Conservation (phyloP, 2,329 filamentous ascomycete species). For the Colletotrichum sp. region DNA sequence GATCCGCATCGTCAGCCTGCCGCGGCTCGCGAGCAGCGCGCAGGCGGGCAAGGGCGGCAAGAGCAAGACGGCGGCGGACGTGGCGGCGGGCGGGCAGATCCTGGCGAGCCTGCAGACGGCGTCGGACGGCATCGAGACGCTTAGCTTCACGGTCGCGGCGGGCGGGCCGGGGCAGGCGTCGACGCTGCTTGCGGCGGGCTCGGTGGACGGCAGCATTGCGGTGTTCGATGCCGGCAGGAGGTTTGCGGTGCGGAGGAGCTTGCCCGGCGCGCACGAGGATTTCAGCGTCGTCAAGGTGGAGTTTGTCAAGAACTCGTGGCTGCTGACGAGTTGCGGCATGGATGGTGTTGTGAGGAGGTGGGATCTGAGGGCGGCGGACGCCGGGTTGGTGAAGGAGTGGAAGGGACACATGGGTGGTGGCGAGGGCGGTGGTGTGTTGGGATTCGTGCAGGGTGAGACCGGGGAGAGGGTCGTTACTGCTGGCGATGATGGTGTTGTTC, state of each 20-base stretch:
- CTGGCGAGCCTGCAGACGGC: conserved; percentile 85
- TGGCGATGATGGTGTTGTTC: conserved; percentile 79
- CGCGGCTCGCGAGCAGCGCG: conserved; percentile 54
- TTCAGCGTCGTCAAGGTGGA: conserved; percentile 92
- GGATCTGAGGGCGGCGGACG: conserved; percentile 72
- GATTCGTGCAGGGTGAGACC: conserved; percentile 82
- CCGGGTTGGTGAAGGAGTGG: conserved; percentile 85
- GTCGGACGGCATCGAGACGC: conserved; percentile 76
- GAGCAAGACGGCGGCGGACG: conserved; percentile 40
- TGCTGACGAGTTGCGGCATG: conserved; percentile 88
- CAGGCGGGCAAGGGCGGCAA: conserved; percentile 27
- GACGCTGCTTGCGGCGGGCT: conserved; percentile 67
- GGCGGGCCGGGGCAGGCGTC: conserved; percentile 38
- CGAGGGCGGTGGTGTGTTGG: conserved; percentile 86
- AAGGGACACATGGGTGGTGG: conserved; percentile 85
- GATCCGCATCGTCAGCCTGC: too few species aligned
- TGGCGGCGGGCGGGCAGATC: conserved; percentile 61
- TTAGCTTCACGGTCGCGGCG: conserved; percentile 58
- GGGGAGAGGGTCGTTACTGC: conserved; percentile 84
- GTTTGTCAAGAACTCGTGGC: conserved; percentile 72
- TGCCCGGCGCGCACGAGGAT: conserved; percentile 84
- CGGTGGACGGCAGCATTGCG: conserved; percentile 78
- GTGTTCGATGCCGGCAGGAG: conserved; percentile 87
- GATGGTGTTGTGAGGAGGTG: conserved; percentile 90
- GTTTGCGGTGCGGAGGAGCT: conserved; percentile 85